Conservation (phyloP, 805 yeast genomes). For the Barnettozyma vustinii region DNA sequence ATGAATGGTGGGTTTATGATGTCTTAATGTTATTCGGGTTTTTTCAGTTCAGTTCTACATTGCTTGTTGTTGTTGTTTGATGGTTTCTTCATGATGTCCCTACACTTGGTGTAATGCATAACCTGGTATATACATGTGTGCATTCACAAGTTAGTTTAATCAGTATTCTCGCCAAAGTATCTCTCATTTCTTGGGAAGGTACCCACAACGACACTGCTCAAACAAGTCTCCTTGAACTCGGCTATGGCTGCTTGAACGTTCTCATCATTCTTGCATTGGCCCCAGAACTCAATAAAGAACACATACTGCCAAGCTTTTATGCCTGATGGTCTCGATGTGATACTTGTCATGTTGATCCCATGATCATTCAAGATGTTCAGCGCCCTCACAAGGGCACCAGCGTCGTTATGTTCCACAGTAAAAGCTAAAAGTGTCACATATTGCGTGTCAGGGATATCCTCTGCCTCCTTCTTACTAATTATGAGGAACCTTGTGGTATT, state of each 20-base stretch:
- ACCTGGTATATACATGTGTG: neutral
- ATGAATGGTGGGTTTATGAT: neutral
- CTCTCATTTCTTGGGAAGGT: slow-evolving; percentile 42
- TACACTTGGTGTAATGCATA: neutral
- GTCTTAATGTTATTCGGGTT: neutral
- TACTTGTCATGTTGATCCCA: slow-evolving; percentile 60
- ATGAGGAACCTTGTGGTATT: slow-evolving; percentile 87
- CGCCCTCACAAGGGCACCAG: slow-evolving; percentile 71
- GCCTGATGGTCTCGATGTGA: slow-evolving; percentile 73
- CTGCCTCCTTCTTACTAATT: slow-evolving; percentile 37
- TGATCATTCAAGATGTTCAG: slow-evolving; percentile 50
- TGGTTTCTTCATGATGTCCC: neutral
- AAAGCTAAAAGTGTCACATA: slow-evolving; percentile 56
- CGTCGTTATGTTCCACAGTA: slow-evolving; percentile 55
- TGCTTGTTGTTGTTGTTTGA: neutral
- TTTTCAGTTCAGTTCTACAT: slow-evolving; percentile 5
- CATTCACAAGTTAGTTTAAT: neutral
- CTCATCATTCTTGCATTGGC: slow-evolving; percentile 30
- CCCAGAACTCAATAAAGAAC: slow-evolving; percentile 70
- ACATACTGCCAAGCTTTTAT: slow-evolving; percentile 72
- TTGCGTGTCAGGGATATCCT: slow-evolving; percentile 5
- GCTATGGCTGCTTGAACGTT: slow-evolving; percentile 31
- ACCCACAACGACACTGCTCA: slow-evolving; percentile 55
- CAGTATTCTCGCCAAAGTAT: slow-evolving; percentile 25
- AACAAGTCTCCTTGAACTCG: slow-evolving; percentile 39